phyloP scores from a whole-genome alignment of 2,329 filamentous ascomycete genomes.

The Sarocladiaceae sp. region DNA sequence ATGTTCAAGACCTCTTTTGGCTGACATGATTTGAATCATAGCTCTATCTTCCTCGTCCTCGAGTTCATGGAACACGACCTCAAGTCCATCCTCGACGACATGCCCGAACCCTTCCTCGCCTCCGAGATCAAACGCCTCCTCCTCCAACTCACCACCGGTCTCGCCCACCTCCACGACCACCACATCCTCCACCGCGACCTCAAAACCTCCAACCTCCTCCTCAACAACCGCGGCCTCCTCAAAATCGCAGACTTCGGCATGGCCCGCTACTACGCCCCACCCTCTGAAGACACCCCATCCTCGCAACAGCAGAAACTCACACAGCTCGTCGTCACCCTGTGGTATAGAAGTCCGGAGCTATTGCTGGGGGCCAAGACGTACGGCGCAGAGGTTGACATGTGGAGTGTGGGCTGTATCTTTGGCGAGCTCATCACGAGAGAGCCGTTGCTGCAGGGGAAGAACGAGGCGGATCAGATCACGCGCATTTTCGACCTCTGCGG shows the following conservation, averaged over 20 bases:
- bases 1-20: slow-evolving; percentile 18
- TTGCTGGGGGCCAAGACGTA: slow-evolving; percentile 76
- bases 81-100: slow-evolving; percentile 85
- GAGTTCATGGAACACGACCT: slow-evolving; percentile 97
- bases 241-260: slow-evolving; percentile 98
- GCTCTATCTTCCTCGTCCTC: slow-evolving; percentile 82
- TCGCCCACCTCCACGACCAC: slow-evolving; percentile 78
- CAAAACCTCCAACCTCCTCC: slow-evolving; percentile 87
- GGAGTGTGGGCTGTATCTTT: slow-evolving; percentile 95
- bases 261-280: slow-evolving; percentile 76
- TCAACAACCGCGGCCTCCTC: slow-evolving; percentile 90
- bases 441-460: slow-evolving; percentile 78
- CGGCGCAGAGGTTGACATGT: slow-evolving; percentile 77
- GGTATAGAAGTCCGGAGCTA: slow-evolving; percentile 91
- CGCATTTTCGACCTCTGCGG: slow-evolving; percentile 88
- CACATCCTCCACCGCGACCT: slow-evolving; percentile 93
- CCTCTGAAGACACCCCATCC: slow-evolving; percentile 18
- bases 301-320: slow-evolving; percentile 54
- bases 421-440: slow-evolving; percentile 81
- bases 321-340: slow-evolving; percentile 89
- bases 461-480: slow-evolving; percentile 85
- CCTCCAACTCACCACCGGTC: slow-evolving; percentile 71
- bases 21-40: slow-evolving; percentile 29
- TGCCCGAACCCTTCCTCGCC: slow-evolving; percentile 87
- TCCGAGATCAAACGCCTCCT: slow-evolving; percentile 91